phyloP scores from a whole-genome alignment of 257 asterid genomes.

The Nicotiana paniculata region DNA sequence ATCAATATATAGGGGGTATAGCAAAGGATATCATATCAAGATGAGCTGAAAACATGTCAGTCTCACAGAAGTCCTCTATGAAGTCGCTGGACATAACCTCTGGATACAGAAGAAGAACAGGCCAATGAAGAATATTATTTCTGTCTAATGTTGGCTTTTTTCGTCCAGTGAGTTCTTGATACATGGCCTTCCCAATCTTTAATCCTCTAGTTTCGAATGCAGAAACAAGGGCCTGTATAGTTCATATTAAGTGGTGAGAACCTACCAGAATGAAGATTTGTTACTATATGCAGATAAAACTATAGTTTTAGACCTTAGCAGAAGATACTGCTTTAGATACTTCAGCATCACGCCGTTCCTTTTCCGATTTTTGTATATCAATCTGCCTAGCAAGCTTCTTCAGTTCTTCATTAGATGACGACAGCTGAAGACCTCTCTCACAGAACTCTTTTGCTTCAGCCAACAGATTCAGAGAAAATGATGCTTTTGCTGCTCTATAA shows the following conservation, averaged over 20 bases:
- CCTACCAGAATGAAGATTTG: background rate
- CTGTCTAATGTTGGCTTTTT: slow-evolving; percentile 68
- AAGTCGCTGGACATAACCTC: slow-evolving; percentile 92
- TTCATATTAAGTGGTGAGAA: slow-evolving; percentile 20
- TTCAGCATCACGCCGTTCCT: slow-evolving; percentile 43
- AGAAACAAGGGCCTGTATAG: slow-evolving; percentile 53
- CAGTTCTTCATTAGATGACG: slow-evolving; percentile 69
- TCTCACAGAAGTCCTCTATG: slow-evolving; percentile 91
- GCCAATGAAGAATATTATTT: slow-evolving; percentile 85
- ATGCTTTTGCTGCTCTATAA: slow-evolving; percentile 84
- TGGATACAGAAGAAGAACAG: slow-evolving; percentile 75
- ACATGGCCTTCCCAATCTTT: slow-evolving; percentile 72
- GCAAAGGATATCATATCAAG: slow-evolving; percentile 87
- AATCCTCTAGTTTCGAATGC: slow-evolving; percentile 63
- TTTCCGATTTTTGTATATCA: slow-evolving; percentile 36
- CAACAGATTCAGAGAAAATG: slow-evolving; percentile 59
- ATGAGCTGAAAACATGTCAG: slow-evolving; percentile 66
- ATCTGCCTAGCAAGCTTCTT: slow-evolving; percentile 63
- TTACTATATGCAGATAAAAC: background rate
- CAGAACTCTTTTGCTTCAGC: slow-evolving; percentile 68
- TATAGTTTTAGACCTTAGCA: slow-evolving; percentile 50
- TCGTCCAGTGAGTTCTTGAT: slow-evolving; percentile 79
- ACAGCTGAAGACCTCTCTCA: slow-evolving; percentile 59
- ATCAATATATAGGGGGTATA: background rate
- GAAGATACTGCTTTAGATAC: slow-evolving; percentile 52